Percentiles rank a stretch among this genome's conserved stretches.
Evolutionary conservation across 2,329 filamentous ascomycete species (phyloP).

Genomic region (Aspergillus quadrilineatus): DNA sequence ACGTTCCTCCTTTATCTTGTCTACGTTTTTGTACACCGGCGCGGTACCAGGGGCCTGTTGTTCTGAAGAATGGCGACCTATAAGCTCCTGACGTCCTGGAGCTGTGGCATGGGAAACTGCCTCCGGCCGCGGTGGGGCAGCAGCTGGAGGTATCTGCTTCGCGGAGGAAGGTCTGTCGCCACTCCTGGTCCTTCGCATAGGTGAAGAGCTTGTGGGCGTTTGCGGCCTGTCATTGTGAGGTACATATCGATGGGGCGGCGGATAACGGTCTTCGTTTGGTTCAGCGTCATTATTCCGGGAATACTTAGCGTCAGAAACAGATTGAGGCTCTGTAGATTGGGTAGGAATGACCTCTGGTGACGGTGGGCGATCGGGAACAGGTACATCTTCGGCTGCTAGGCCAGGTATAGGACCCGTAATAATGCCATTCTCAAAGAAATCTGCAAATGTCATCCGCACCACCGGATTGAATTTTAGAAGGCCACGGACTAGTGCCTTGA

Average conservation of each 20-base stretch:
- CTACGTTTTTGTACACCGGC: conserved; percentile 40
- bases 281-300: conserved; percentile 23
- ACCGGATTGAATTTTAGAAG: conserved; percentile 83
- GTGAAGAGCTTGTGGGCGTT: conserved; percentile 28
- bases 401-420: conserved; percentile 75
- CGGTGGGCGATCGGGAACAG: conserved; percentile 27
- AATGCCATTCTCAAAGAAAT: conserved; percentile 76
- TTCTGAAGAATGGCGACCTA: conserved; percentile 57
- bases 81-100: conserved; percentile 40
- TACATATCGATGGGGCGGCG: conserved; percentile 40
- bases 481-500: conserved; percentile 76
- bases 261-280: conserved; percentile 24
- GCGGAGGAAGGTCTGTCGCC: conserved; percentile 31
- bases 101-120: conserved; percentile 40
- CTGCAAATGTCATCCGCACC: conserved; percentile 80
- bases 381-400: conserved; percentile 73
- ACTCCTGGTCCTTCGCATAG: conserved; percentile 36
- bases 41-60: conserved; percentile 50
- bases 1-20: conserved; percentile 43
- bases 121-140: conserved; percentile 34
- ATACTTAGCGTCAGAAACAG: conserved; percentile 21
- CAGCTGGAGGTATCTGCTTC: conserved; percentile 26
- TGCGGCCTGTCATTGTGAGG: conserved; percentile 29
- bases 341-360: conserved; percentile 18
- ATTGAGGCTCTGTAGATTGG: conserved; percentile 20